Conservation (phyloP, 2,329 filamentous ascomycete genomes). For the Pyrenochaeta sp. region DNA sequence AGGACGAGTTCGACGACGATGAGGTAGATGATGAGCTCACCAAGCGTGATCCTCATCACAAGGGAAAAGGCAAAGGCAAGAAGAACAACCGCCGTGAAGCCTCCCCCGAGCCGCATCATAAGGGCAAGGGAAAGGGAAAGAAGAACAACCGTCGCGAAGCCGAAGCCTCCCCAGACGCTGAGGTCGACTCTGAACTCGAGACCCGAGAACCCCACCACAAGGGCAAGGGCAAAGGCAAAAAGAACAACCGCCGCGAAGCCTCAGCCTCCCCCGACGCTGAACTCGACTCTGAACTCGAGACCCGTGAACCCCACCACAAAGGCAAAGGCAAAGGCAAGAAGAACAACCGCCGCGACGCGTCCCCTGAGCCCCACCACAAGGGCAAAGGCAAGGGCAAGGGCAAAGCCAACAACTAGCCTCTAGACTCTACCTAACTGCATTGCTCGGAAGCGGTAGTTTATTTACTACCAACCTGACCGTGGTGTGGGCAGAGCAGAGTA, state of each 20-base stretch:
- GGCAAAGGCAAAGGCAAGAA: constrained; percentile 14
- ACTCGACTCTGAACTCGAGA: constrained; percentile 1
- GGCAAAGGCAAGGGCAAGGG: constrained; percentile 10
- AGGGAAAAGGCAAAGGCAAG: constrained; percentile 19
- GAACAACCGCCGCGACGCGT: constrained; percentile 11
- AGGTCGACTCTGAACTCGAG: neutral
- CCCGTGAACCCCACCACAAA: constrained; percentile 4
- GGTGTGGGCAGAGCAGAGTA: neutral
- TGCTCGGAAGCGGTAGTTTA: too few relatives aligned
- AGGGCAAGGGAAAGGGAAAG: constrained; percentile 15
- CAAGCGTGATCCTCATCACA: constrained; percentile 12
- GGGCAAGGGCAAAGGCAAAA: constrained; percentile 16
- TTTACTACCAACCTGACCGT: neutral
- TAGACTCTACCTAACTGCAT: too few relatives aligned
- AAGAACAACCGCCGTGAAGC: constrained; percentile 8
- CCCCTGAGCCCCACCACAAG: constrained; percentile 13
- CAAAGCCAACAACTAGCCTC: constrained; percentile 3
- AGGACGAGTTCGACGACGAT: neutral
- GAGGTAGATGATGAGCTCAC: constrained; percentile 3
- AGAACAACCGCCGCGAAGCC: constrained; percentile 5
- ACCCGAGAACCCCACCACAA: constrained; percentile 12
- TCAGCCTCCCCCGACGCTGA: constrained; percentile 4
- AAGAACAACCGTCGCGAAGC: constrained; percentile 6
- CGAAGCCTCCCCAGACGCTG: neutral
- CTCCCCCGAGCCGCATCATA: constrained; percentile 8